Base-by-base conservation (phyloP, 2,329 filamentous ascomycete species). In the Penicillium sp. region DNA sequence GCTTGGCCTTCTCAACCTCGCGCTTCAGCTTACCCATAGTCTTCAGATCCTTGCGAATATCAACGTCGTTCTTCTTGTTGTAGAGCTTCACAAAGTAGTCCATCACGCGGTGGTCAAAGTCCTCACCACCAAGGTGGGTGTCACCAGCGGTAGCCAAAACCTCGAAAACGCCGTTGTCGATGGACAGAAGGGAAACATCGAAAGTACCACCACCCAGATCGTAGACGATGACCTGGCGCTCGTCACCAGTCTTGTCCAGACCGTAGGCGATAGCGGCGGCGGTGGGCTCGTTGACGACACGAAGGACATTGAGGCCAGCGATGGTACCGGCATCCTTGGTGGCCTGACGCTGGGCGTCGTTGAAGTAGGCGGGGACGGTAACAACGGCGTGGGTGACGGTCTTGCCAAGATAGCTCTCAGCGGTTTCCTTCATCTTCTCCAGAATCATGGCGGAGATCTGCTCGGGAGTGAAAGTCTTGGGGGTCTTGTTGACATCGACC, bases 21-120 rank as follows among this genome's bases (percentile, higher is more conserved):
- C 95, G 93, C 91, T 98, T 98, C 71, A 99, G 87, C 85, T 98
- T 99, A 83, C 93, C 92, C 93, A 98, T 98, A 68, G 94, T 89
- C 90, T 97, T 97, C 67, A 89, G 82, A 76, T 98, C 92, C 85
- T 96, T 96, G 82, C 88, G 90, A 76, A 98, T 87, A 71, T 99
- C 92, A 69, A 96, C 92, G 70, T 80, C 82, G 85, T 97, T 86
- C 87, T 97, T 95, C 89, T 97, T 97, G 89, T 98, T 98, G 88
- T 96, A 98, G 71, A 86, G 84, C 89, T 98, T 97, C 84, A 89
- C 89, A 77, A 98, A 92, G 87, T 94, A 86, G 85, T 90, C 92
- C 83, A 98, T 96, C 79, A 98, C 86, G 77, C 94, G 89, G 86
- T 98, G 92, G 79, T 98, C 94, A 79, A 98, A 98, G 83, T 98